Percentiles rank a stretch among this genome's conserved stretches.
These are phyloP conservation scores for Fusarium sp. DNA, from an alignment of 2,329 filamentous ascomycete genomes.

Conservation along the genomic window DNA sequence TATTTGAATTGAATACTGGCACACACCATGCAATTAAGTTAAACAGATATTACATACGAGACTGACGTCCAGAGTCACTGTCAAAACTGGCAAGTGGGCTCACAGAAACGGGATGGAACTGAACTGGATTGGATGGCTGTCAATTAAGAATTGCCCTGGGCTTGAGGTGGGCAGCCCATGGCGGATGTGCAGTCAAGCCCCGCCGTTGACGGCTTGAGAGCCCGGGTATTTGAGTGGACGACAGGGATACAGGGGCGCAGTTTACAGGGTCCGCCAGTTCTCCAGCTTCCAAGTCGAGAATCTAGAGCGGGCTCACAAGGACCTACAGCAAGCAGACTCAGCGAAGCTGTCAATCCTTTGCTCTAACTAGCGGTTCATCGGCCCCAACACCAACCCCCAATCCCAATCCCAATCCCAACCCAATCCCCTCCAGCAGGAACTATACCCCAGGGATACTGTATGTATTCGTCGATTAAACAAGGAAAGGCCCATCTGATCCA, in stretches of 20 bases:
- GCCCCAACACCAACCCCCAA: conserved; percentile 12
- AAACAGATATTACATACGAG: not conserved
- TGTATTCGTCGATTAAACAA: not conserved
- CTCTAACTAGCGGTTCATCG: conserved; percentile 7
- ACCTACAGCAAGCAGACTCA: not conserved
- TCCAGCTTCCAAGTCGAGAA: conserved; percentile 25
- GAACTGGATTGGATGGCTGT: conserved; percentile 17
- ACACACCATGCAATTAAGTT: not conserved
- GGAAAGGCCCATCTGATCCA: conserved; percentile 9
- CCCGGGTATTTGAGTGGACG: conserved; percentile 17
- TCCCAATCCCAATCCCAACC: not conserved
- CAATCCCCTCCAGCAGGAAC: not conserved
- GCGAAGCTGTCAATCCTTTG: conserved; percentile 9
- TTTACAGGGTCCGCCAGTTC: not conserved
- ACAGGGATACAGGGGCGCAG: conserved; percentile 28
- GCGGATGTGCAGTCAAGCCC: conserved; percentile 9
- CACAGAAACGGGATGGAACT: not conserved
- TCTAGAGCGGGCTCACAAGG: conserved; percentile 15
- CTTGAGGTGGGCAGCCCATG: not conserved
- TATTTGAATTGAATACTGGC: not conserved
- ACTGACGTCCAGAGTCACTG: not conserved
- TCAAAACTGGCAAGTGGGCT: not conserved
- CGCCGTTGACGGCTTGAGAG: conserved; percentile 9
- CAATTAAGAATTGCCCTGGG: conserved; percentile 23
- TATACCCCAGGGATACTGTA: not conserved